phyloP scores from a whole-genome alignment of 768 basidiomycete species.

The Goffeauzyma gilvescens region DNA sequence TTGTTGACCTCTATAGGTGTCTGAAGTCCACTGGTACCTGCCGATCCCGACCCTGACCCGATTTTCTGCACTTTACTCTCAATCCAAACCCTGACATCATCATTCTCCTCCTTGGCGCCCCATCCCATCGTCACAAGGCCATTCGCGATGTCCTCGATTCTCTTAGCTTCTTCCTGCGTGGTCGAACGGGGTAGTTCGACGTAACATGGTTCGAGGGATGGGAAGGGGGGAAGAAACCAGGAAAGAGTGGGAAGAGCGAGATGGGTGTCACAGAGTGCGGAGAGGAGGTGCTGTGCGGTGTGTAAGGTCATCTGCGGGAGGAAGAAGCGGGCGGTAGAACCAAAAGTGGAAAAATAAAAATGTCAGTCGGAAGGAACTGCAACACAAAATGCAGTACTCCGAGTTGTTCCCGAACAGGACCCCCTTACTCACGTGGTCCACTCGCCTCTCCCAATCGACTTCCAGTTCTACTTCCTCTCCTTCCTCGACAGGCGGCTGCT shows the following conservation, averaged over 20 bases:
- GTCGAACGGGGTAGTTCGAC: conserved; percentile 25
- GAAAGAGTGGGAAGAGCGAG: conserved; percentile 22
- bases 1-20: conserved; percentile 4
- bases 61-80: conserved; percentile 19
- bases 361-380: too few species aligned
- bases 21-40: background rate
- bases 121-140: conserved; percentile 12
- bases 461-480: conserved; percentile 18
- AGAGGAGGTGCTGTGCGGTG: conserved; percentile 30
- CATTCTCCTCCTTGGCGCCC: conserved; percentile 2
- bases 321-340: too few species aligned
- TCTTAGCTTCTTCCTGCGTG: conserved; percentile 19
- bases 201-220: conserved; percentile 26
- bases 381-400: too few species aligned
- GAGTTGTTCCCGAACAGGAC: too few species aligned
- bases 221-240: conserved; percentile 25
- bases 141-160: conserved; percentile 23
- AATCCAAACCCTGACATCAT: conserved; percentile 23
- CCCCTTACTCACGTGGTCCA: conserved; percentile 22
- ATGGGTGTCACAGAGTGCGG: conserved; percentile 22
- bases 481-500: conserved; percentile 2
- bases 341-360: too few species aligned
- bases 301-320: conserved; percentile 24
- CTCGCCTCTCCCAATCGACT: conserved; percentile 28
- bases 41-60: background rate